These are phyloP conservation scores for Fraxinus sp. DNA, from an alignment of 305 asterid genomes.

Conservation along the genomic window DNA sequence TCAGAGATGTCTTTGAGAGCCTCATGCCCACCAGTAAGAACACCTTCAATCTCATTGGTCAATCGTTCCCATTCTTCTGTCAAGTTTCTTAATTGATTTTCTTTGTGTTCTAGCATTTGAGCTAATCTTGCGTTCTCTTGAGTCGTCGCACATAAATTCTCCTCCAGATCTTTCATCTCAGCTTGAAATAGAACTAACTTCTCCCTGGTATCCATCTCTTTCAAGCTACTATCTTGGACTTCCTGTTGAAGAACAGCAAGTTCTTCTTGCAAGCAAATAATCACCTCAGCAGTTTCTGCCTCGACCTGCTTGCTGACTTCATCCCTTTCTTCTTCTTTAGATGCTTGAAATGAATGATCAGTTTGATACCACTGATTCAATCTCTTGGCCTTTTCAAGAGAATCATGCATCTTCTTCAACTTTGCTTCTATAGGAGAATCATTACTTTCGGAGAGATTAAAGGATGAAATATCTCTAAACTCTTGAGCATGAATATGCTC, in stretches of 20 bases:
- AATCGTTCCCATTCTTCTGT: slow-evolving; percentile 60
- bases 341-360: slow-evolving; percentile 58
- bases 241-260: slow-evolving; percentile 80
- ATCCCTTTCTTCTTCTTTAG: slow-evolving; percentile 70
- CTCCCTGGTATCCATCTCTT: slow-evolving; percentile 62
- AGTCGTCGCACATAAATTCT: slow-evolving; percentile 32
- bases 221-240: slow-evolving; percentile 58
- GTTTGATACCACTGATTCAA: slow-evolving; percentile 62
- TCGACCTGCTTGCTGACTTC: slow-evolving; percentile 91
- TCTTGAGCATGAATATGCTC: slow-evolving; percentile 39
- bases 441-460: slow-evolving; percentile 35
- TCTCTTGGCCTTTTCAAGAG: slow-evolving; percentile 83
- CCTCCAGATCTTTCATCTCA: slow-evolving; percentile 55
- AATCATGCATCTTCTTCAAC: slow-evolving; percentile 78
- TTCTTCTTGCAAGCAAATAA: slow-evolving; percentile 96
- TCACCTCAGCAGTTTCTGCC: slow-evolving; percentile 96
- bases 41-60: slow-evolving; percentile 60
- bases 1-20: slow-evolving; percentile 64
- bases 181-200: slow-evolving; percentile 40
- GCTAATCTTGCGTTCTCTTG: slow-evolving; percentile 55
- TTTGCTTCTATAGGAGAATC: slow-evolving; percentile 65
- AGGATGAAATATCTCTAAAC: slow-evolving; percentile 42
- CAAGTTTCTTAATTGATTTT: slow-evolving; percentile 40
- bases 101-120: slow-evolving; percentile 57
- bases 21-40: slow-evolving; percentile 66